Conservation (phyloP, 495 filamentous ascomycete genomes). For the Podospora pseudopauciseta region DNA sequence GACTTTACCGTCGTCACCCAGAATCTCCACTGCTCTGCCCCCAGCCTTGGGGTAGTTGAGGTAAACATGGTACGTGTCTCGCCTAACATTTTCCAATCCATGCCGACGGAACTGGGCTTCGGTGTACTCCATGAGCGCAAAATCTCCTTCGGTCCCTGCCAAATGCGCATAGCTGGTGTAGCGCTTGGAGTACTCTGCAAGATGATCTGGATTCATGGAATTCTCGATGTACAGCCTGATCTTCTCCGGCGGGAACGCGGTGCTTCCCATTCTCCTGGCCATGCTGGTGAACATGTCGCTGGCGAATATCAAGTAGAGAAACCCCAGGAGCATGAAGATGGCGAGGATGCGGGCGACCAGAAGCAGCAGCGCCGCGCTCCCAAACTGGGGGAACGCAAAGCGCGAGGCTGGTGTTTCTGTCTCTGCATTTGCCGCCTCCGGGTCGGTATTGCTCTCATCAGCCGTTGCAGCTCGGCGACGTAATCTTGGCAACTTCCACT, state of each 20-base stretch:
- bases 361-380: constrained; percentile 32
- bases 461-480: constrained; percentile 32
- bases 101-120: constrained; percentile 65
- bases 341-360: constrained; percentile 68
- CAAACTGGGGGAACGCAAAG: constrained; percentile 24
- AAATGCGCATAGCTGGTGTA: constrained; percentile 79
- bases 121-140: constrained; percentile 74
- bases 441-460: constrained; percentile 8
- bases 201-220: constrained; percentile 60
- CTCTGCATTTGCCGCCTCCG: background rate
- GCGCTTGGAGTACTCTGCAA: constrained; percentile 66
- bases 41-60: constrained; percentile 80
- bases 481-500: constrained; percentile 46
- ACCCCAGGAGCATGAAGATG: constrained; percentile 64
- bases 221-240: constrained; percentile 67
- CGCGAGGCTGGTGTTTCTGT: constrained; percentile 1
- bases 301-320: constrained; percentile 81
- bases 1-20: constrained; percentile 59
- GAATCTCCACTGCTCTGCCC: constrained; percentile 76
- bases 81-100: constrained; percentile 65
- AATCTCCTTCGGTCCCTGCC: constrained; percentile 87
- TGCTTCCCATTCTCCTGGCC: constrained; percentile 46
- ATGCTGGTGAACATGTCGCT: constrained; percentile 70
- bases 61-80: constrained; percentile 81
- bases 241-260: constrained; percentile 62